Percentiles rank a stretch among this genome's conserved stretches.
Evolutionary conservation across 1,284 basidiomycete species (phyloP).

Genomic region (Trametes pubescens): DNA sequence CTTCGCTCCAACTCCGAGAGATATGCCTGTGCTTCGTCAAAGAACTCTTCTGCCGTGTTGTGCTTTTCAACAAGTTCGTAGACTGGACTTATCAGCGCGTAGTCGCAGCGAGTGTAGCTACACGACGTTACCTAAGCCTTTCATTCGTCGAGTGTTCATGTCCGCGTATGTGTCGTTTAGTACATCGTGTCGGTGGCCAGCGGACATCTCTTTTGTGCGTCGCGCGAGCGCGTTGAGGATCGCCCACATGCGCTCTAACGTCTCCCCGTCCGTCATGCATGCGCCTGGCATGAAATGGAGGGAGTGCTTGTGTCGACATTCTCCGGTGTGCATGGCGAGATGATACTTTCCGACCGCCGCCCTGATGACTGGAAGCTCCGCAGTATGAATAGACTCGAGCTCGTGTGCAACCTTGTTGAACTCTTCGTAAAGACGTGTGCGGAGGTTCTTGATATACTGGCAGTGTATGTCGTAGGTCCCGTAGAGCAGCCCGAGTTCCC

Average conservation of each 20-base stretch:
- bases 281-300: conserved; percentile 30
- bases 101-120: background rate
- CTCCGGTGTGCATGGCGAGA: conserved; percentile 29
- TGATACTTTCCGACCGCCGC: conserved; percentile 36
- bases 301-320: conserved; percentile 32
- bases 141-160: background rate
- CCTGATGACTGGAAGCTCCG: conserved; percentile 4
- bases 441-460: conserved; percentile 23
- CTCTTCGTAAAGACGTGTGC: background rate
- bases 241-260: conserved; percentile 33
- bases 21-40: background rate
- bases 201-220: conserved; percentile 36
- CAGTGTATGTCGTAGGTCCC: conserved; percentile 25
- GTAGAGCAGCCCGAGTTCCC: background rate
- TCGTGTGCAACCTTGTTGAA: background rate
- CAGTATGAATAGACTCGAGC: background rate
- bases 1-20: background rate
- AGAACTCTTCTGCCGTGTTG: background rate
- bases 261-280: conserved; percentile 34
- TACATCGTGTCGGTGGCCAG: conserved; percentile 31
- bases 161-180: conserved; percentile 32
- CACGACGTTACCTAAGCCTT: background rate
- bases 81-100: background rate
- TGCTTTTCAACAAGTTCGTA: background rate
- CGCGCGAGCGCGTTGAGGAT: conserved; percentile 18